Percentiles rank a stretch among this genome's conserved stretches.
Conservation (phyloP, 768 basidiomycete genomes). For the Phaeotremella skinneri region DNA sequence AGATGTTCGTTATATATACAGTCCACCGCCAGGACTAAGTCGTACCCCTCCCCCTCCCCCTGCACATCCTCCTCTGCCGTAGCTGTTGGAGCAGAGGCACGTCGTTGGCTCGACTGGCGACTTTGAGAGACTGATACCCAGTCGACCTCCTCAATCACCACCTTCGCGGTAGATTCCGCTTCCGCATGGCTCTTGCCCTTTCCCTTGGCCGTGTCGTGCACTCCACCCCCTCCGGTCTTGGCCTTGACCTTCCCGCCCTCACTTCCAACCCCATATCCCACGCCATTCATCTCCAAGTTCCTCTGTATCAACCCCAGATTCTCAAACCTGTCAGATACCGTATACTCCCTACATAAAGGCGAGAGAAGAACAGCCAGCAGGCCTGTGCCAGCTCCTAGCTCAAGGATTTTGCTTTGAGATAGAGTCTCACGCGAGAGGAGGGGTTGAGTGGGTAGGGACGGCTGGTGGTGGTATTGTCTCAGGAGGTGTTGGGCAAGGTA, state of each 20-base stretch:
- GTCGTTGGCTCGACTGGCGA: neutral
- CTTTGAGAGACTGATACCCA: slow-evolving; percentile 36
- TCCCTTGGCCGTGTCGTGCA: neutral
- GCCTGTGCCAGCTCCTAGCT: slow-evolving; percentile 49
- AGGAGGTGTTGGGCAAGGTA: slow-evolving; percentile 40
- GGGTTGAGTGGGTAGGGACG: slow-evolving; percentile 1
- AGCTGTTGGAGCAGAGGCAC: neutral
- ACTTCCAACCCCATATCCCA: slow-evolving; percentile 4
- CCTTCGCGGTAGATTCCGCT: neutral
- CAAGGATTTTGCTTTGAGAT: slow-evolving; percentile 27
- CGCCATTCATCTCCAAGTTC: slow-evolving; percentile 41
- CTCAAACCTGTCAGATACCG: slow-evolving; percentile 42
- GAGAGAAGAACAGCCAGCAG: slow-evolving; percentile 40
- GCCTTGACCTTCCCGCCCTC: neutral
- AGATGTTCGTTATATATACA: slow-evolving; percentile 51
- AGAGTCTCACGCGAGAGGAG: slow-evolving; percentile 24
- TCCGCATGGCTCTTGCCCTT: slow-evolving; percentile 5
- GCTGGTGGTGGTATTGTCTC: slow-evolving; percentile 29
- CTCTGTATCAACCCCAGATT: slow-evolving; percentile 42
- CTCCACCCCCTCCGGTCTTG: neutral
- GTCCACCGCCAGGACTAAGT: slow-evolving; percentile 46
- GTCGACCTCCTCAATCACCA: slow-evolving; percentile 44
- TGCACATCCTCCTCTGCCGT: neutral
- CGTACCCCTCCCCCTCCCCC: slow-evolving; percentile 13
- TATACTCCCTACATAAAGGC: slow-evolving; percentile 31